Base-by-base conservation (phyloP, 2,329 filamentous ascomycete genomes). In the Xylaria digitata region DNA sequence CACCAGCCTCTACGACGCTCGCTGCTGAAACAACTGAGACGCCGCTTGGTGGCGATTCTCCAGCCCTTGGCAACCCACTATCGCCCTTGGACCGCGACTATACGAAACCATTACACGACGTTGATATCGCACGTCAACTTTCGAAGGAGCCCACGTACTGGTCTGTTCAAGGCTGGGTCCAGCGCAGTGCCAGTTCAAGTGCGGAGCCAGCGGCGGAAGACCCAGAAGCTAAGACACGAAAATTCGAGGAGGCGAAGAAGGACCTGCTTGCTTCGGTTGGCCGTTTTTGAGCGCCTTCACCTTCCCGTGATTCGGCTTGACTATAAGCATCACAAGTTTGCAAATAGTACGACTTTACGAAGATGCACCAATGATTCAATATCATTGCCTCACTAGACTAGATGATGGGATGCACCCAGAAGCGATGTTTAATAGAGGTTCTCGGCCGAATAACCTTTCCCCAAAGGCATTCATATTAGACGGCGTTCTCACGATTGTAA, bases 231-330 rank as follows among this genome's bases (percentile, higher is more conserved):
- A 77, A 79, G 45, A 75, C 76, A 17, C 75, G 75, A 65, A 80
- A 82, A 52, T 78, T 86, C 45, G 83, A 84, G 59, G 79, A 80
- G 42, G 80, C 79, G 32, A 87, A 87, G 80, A 77, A 74, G 66
- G 79, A 84, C 40, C 77, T 87, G 17, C 79, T 83, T 17, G 78
- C 78, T 26, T 70, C 74, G 17, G 73, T 69, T 43, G 70, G 73
- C 8, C 71, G 71, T 17, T 48, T 71, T 49, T 77, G 52, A 72
- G 49, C 40, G 32, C 32, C 58, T 60, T n/a, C 9, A 15, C 8
- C 3, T 34, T 15, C 26, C 19, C 26, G 6, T 30, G 6, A 56
- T 11, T 49, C 11, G 40, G 26, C 34, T 42, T 26, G 11, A 32
- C 21, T 30, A 37, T 34, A 19, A 23, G 11, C 45, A 53, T 19